Evolutionary conservation across 108 stramenopile species (phyloP).

Genomic region (Aurantiochytrium sp.): DNA sequence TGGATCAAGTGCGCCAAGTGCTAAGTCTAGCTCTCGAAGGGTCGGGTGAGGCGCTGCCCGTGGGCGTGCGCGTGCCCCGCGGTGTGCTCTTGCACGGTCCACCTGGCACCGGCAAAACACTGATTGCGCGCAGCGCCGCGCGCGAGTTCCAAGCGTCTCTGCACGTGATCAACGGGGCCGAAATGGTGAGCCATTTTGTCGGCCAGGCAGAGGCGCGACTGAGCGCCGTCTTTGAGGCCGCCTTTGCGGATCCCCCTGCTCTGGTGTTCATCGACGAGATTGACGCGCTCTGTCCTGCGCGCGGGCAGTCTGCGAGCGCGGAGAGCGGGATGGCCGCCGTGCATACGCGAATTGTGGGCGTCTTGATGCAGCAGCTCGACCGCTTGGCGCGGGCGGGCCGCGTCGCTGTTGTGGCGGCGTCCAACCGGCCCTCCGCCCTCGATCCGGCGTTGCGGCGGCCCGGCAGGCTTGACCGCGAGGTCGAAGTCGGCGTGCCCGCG

Average conservation of each 20-base stretch:
- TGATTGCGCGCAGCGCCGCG: conserved; percentile 88
- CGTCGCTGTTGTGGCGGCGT: conserved; percentile 88
- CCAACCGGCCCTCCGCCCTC: conserved; percentile 78
- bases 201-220: conserved; percentile 94
- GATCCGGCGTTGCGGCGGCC: conserved; percentile 90
- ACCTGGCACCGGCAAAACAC: conserved; percentile 94
- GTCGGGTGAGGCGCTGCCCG: neutral
- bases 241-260: conserved; percentile 76
- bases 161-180: conserved; percentile 93
- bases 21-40: neutral
- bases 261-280: conserved; percentile 99
- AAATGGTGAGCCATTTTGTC: conserved; percentile 89
- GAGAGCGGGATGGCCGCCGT: neutral
- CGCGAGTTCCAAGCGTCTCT: conserved; percentile 92
- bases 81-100: conserved; percentile 89
- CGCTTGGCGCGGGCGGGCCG: conserved; percentile 27
- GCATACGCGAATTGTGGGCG: neutral
- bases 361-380: neutral
- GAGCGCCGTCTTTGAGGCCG: conserved; percentile 90
- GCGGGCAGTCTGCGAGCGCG: conserved; percentile 64
- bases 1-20: neutral
- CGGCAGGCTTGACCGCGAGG: conserved; percentile 91
- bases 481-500: conserved; percentile 60
- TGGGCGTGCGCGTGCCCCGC: neutral
- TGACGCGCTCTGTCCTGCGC: conserved; percentile 94